Evolutionary conservation across 345 rosid species (phyloP).

Genomic region (Eutrema yunnanense): DNA sequence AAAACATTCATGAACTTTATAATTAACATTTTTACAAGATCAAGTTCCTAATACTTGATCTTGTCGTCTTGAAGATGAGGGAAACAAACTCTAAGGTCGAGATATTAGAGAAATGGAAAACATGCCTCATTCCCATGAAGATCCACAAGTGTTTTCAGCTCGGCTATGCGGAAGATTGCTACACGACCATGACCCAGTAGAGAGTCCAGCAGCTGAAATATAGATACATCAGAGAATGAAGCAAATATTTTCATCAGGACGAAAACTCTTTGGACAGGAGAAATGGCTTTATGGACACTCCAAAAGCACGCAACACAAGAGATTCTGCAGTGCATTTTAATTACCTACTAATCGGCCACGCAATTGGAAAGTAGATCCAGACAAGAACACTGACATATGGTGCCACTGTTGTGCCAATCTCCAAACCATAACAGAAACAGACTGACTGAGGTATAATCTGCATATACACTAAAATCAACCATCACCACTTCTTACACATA

Average conservation of each 20-base stretch:
- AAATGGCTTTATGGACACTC: background rate
- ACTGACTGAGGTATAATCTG: conserved; percentile 90
- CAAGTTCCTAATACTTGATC: background rate
- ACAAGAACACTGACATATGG: conserved; percentile 75
- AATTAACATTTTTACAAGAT: no score
- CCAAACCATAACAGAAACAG: conserved; percentile 83
- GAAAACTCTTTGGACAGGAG: no score
- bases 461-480: background rate
- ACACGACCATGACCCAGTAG: no score
- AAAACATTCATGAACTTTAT: no score
- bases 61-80: no score
- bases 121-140: conserved; percentile 92
- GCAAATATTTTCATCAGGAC: no score
- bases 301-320: background rate
- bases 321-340: background rate
- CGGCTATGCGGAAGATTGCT: no score
- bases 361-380: conserved; percentile 74
- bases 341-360: conserved; percentile 91
- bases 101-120: background rate
- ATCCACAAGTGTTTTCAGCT: conserved; percentile 47
- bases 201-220: no score
- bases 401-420: conserved; percentile 71
- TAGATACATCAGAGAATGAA: background rate
- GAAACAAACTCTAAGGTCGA: no score
- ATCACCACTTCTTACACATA: no score